phyloP scores from a whole-genome alignment of 305 asterid species.

The Coffea humblotiana region DNA sequence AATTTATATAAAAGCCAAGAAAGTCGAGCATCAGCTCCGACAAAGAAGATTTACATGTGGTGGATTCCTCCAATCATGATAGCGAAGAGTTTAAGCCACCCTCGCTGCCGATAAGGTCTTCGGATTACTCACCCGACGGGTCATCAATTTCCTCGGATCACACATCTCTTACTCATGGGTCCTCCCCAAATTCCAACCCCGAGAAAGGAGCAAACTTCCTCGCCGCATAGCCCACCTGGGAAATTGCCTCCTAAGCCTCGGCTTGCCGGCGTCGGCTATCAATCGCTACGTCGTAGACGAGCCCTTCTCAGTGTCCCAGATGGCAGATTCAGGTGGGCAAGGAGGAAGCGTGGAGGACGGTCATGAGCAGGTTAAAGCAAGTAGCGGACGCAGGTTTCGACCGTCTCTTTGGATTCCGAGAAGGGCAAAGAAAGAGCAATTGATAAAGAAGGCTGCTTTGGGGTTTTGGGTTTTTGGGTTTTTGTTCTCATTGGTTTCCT shows the following conservation, averaged over 20 bases:
- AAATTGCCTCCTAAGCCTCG: conserved; percentile 22
- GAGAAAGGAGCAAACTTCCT: conserved; percentile 23
- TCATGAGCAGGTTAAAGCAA: conserved; percentile 23
- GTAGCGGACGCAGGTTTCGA: conserved; percentile 31
- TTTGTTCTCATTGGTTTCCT: conserved; percentile 66
- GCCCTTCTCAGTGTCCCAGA: conserved; percentile 31
- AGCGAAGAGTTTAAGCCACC: too few species aligned
- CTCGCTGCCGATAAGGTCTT: too few species aligned
- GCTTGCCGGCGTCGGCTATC: conserved; percentile 33
- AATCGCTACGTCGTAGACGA: conserved; percentile 38
- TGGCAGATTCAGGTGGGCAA: conserved; percentile 20
- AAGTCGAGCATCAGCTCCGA: too few species aligned
- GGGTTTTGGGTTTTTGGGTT: conserved; percentile 75
- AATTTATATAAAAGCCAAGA: too few species aligned
- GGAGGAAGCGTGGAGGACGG: conserved; percentile 19
- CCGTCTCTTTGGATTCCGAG: conserved; percentile 46
- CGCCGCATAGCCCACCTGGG: conserved; percentile 9
- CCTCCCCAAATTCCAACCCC: conserved; percentile 25
- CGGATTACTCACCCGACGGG: too few species aligned
- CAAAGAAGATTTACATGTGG: too few species aligned
- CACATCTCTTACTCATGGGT: too few species aligned
- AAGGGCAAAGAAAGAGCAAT: conserved; percentile 47
- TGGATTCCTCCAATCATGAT: too few species aligned
- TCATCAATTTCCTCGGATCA: too few species aligned
- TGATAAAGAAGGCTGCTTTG: conserved; percentile 63